Base-by-base conservation (phyloP, 345 rosid species). In the Noccaea bulbosa region DNA sequence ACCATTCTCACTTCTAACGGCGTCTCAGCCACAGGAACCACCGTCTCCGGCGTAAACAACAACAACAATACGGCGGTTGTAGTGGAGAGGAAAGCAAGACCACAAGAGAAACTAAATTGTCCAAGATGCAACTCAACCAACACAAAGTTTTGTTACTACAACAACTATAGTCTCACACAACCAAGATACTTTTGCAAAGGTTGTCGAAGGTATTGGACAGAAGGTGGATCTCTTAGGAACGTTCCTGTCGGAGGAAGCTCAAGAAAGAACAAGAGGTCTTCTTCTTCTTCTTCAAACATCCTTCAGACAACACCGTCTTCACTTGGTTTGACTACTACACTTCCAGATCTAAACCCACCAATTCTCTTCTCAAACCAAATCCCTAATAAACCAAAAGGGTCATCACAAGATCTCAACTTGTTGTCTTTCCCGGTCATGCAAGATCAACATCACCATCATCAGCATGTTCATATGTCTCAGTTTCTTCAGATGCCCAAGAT, bases 141-240 rank as follows among this genome's bases (percentile, higher is more conserved):
- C 80, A 93, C 98, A 9, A 93, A 93, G 85, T 93, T 93, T 45
- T 93, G 98, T 65, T 93, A 93, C 73, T 93, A 82, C 81, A 90
- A 93, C 81, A 93, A 93, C 77, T 90, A 93, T 59, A 93, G 87
- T 80, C 90, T 80, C 55, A 82, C 96, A 58, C 98, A 93, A 78
- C 98, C 98, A 34, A 81, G 97, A 65, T 85, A 93, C 78, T 85
- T 87, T 40, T 93, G 98, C 84, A 93, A 87, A 84, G n/a, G 85
- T 72, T 90, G 98, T 79, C 84, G 87, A 82, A 83, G 98, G 72
- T 93, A 92, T 77, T 92, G 98, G 98, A 92, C 96, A 4, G 81
- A 87, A 85, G 98, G 98, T 65, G 98, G 98, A 22, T 85, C 88
- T 59, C 86, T 90, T 39, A 79, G 96, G 17, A 92, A 89, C 61